phyloP scores from a whole-genome alignment of 176 grass and related monocot species.

The Avena atlantica region DNA sequence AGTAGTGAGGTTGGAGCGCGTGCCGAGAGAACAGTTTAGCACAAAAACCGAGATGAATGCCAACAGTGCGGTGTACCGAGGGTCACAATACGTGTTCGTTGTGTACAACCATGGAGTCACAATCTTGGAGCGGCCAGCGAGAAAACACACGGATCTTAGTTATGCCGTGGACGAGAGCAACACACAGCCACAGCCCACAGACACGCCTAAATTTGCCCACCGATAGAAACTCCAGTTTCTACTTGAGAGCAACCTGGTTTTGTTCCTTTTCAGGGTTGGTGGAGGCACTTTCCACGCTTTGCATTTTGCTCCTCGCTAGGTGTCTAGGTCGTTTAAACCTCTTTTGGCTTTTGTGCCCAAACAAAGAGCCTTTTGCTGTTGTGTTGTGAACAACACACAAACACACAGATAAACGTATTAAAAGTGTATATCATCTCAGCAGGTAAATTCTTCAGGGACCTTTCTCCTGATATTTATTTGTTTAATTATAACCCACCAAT shows the following conservation, averaged over 20 bases:
- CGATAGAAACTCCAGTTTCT: background rate
- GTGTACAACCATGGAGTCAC: background rate
- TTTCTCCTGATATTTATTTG: too few relatives aligned
- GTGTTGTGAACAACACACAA: too few relatives aligned
- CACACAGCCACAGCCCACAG: background rate
- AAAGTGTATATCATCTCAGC: too few relatives aligned
- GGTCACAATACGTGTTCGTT: background rate
- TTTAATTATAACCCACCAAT: too few relatives aligned
- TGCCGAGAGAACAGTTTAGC: background rate
- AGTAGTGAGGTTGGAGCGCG: background rate
- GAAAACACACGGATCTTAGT: background rate
- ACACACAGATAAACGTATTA: background rate
- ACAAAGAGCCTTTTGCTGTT: background rate
- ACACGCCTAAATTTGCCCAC: background rate
- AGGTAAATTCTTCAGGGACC: too few relatives aligned
- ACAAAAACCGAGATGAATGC: background rate
- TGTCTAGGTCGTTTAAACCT: background rate
- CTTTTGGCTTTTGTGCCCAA: background rate
- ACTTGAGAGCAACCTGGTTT: background rate
- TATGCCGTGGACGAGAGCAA: background rate
- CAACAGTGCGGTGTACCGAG: background rate
- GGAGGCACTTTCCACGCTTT: background rate
- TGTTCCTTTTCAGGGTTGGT: background rate
- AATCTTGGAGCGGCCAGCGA: background rate
- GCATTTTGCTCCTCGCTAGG: background rate